Conservation (phyloP, 805 yeast species). For the Candida andamanensis region DNA sequence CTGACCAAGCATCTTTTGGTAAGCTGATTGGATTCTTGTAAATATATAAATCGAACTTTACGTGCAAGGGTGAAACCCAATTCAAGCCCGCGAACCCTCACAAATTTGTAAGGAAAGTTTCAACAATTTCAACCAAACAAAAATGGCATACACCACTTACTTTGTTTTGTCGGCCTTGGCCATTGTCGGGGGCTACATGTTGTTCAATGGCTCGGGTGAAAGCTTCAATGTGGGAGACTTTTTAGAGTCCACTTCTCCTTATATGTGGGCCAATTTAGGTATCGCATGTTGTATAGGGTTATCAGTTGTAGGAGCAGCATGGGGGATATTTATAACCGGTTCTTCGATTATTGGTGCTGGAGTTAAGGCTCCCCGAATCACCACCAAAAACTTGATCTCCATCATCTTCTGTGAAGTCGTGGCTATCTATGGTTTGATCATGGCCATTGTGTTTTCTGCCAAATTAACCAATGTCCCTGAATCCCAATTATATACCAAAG, state of each 20-base stretch:
- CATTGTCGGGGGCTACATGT: conserved; percentile 50
- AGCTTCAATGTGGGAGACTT: conserved; percentile 88
- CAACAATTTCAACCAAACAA: conserved; percentile 1
- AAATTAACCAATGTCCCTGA: conserved; percentile 69
- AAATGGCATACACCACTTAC: conserved; percentile 9
- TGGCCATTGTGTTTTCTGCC: conserved; percentile 94
- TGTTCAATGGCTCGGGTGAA: conserved; percentile 91
- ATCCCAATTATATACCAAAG: conserved; percentile 63
- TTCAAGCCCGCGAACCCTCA: neutral
- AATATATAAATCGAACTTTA: neutral
- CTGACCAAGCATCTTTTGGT: conserved; percentile 14
- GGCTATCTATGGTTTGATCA: conserved; percentile 95
- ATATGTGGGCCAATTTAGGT: conserved; percentile 94
- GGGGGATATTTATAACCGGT: conserved; percentile 98
- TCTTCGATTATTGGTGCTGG: conserved; percentile 95
- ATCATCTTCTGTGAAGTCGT: conserved; percentile 99
- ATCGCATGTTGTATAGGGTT: conserved; percentile 88
- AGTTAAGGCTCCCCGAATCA: conserved; percentile 94
- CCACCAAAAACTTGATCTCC: conserved; percentile 92
- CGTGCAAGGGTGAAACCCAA: neutral
- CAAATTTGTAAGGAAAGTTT: no score
- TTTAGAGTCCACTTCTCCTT: conserved; percentile 81
- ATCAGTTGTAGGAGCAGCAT: conserved; percentile 95
- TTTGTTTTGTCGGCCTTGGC: conserved; percentile 29
- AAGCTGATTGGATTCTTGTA: conserved; percentile 1